These are phyloP conservation scores for Suhomyces panamericanus DNA, from an alignment of 1,139 yeast genomes.

Conservation along the genomic window DNA sequence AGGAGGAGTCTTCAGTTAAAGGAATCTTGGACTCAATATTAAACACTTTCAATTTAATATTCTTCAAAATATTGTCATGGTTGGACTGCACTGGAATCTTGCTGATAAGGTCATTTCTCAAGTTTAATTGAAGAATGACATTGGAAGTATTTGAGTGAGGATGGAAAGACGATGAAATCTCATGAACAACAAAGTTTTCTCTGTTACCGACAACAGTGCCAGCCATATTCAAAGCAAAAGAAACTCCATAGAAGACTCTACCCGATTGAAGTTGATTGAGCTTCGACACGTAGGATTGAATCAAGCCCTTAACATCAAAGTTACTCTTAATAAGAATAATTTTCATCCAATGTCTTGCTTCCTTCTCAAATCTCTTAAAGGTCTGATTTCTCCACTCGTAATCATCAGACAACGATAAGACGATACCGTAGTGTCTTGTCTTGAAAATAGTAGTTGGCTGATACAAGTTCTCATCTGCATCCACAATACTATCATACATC, in stretches of 20 bases:
- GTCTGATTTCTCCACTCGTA: constrained; percentile 74
- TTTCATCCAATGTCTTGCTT: constrained; percentile 68
- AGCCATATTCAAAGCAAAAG: constrained; percentile 89
- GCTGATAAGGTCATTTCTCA: constrained; percentile 56
- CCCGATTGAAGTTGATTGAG: constrained; percentile 34
- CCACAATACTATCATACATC: constrained; percentile 76
- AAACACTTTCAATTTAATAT: constrained; percentile 22
- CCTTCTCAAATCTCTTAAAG: constrained; percentile 56
- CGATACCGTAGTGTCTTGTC: constrained; percentile 58
- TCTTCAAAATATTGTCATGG: constrained; percentile 32
- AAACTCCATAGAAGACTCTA: constrained; percentile 71
- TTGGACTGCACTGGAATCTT: constrained; percentile 35
- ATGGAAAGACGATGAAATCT: constrained; percentile 2
- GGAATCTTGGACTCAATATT: constrained; percentile 10
- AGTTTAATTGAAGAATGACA: constrained; percentile 65
- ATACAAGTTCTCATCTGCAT: constrained; percentile 84
- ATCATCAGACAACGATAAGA: constrained; percentile 73
- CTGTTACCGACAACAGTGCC: constrained; percentile 51
- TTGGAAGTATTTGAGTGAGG: constrained; percentile 8
- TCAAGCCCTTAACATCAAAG: constrained; percentile 73
- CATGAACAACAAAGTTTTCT: not conserved
- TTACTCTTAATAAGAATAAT: constrained; percentile 55
- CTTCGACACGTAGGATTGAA: constrained; percentile 71
- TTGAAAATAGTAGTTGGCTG: constrained; percentile 74
- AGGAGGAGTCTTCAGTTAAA: not conserved